Conservation (phyloP, 345 rosid genomes). For the Pistacia vera region DNA sequence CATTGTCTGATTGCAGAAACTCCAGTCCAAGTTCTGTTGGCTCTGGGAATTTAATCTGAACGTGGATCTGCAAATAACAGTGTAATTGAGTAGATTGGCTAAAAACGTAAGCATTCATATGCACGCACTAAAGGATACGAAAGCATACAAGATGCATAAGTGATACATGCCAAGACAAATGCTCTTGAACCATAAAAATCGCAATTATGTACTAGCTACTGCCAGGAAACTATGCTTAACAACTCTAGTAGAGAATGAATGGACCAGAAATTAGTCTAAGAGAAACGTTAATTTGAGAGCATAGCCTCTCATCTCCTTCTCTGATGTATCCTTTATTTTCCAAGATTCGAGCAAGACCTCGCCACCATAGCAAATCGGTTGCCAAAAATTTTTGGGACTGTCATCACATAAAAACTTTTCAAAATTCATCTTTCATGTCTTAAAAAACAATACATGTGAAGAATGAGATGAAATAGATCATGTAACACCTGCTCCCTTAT, state of each 20-base stretch:
- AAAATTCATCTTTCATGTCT: constrained; percentile 6
- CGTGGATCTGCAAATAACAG: too few relatives aligned
- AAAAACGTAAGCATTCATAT: too few relatives aligned
- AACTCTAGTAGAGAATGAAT: too few relatives aligned
- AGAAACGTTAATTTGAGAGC: background rate
- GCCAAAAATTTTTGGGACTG: constrained; percentile 62
- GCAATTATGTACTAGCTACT: background rate
- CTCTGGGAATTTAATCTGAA: too few relatives aligned
- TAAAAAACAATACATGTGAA: background rate
- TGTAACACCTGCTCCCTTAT: constrained; percentile 69
- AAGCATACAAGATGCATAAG: too few relatives aligned
- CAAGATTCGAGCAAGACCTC: constrained; percentile 81
- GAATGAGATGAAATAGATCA: background rate
- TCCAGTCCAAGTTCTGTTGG: too few relatives aligned
- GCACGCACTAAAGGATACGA: too few relatives aligned
- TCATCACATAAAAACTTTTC: constrained; percentile 20
- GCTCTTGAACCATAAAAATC: too few relatives aligned
- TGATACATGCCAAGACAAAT: too few relatives aligned
- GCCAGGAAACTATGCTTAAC: background rate
- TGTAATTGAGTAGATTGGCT: too few relatives aligned
- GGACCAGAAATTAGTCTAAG: background rate
- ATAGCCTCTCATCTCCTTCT: constrained; percentile 68
- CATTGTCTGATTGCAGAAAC: too few relatives aligned
- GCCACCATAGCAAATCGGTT: constrained; percentile 78
- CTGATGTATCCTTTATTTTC: constrained; percentile 72